These are phyloP conservation scores for Magnolia changhungtana DNA, from an alignment of 164 flowering plant genomes.

Conservation along the genomic window DNA sequence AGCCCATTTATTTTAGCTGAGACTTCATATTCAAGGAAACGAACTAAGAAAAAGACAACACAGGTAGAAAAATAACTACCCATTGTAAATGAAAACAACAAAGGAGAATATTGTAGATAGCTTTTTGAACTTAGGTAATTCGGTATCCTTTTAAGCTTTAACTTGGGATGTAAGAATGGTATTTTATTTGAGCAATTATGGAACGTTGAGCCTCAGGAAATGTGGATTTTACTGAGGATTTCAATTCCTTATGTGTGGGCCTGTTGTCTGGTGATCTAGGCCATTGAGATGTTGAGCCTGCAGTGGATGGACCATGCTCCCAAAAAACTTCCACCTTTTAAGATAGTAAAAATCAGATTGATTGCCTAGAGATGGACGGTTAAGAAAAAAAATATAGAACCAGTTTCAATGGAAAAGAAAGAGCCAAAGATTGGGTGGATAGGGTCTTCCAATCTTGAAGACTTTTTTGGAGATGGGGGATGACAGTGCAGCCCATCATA, in stretches of 20 bases:
- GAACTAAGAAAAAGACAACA: not conserved
- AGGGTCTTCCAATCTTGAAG: not conserved
- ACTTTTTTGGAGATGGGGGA: not conserved
- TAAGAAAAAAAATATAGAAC: not conserved
- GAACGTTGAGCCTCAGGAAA: not conserved
- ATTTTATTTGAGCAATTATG: not conserved
- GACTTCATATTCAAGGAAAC: slow-evolving; percentile 1
- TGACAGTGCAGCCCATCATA: not conserved
- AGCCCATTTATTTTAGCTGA: slow-evolving; percentile 1
- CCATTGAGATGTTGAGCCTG: not conserved
- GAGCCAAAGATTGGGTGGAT: not conserved
- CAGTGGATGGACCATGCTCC: not conserved
- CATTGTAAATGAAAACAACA: not conserved
- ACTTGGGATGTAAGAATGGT: slow-evolving; percentile 9
- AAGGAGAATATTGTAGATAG: not conserved
- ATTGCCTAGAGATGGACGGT: not conserved
- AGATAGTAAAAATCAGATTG: too few species aligned
- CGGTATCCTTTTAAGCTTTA: not conserved
- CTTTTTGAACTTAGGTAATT: not conserved
- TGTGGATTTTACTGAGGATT: not conserved
- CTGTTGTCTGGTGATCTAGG: not conserved
- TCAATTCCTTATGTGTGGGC: not conserved
- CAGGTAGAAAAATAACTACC: not conserved
- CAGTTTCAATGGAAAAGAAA: not conserved
- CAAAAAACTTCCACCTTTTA: too few species aligned